Evolutionary conservation across 2,329 filamentous ascomycete genomes (phyloP).

Genomic region (Polychaeton citri): DNA sequence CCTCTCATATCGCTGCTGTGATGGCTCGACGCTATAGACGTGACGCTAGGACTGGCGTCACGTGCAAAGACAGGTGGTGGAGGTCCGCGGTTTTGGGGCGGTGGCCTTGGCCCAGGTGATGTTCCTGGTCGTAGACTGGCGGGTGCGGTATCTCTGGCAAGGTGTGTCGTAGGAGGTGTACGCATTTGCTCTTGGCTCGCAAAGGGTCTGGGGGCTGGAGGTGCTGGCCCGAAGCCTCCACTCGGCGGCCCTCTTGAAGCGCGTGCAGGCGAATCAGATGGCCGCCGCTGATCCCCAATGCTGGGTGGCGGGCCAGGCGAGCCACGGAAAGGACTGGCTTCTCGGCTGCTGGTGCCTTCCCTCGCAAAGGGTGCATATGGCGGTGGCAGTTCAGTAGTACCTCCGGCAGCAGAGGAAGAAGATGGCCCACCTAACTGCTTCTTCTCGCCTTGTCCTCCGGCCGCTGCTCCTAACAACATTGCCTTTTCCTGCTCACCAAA

Average conservation of each 20-base stretch:
- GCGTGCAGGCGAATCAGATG: slow-evolving; percentile 11
- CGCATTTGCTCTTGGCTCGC: slow-evolving; percentile 23
- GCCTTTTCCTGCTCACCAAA: slow-evolving; percentile 73
- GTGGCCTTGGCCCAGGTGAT: slow-evolving; percentile 9
- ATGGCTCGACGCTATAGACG: background rate
- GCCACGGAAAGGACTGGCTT: slow-evolving; percentile 15
- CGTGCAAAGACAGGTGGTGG: background rate
- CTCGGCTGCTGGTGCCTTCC: slow-evolving; percentile 9
- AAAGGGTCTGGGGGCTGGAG: slow-evolving; percentile 10
- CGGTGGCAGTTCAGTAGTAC: slow-evolving; percentile 5
- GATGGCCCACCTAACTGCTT: too few relatives aligned
- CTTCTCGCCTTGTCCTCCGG: background rate
- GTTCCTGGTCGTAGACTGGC: slow-evolving; percentile 11
- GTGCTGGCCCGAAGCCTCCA: background rate
- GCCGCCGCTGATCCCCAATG: slow-evolving; percentile 11
- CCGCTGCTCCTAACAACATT: slow-evolving; percentile 35
- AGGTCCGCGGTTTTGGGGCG: background rate
- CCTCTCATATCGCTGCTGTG: background rate
- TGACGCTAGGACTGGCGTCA: background rate
- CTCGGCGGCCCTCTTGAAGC: background rate
- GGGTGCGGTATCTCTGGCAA: slow-evolving; percentile 9
- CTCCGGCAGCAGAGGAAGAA: background rate
- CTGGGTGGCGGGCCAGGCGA: slow-evolving; percentile 18
- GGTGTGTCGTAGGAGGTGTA: slow-evolving; percentile 13
- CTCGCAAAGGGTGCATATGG: slow-evolving; percentile 17